Evolutionary conservation across 768 basidiomycete genomes (phyloP), one percentile per base, ranked within the genome.

Genomic region (Lactarius akahatsu): DNA sequence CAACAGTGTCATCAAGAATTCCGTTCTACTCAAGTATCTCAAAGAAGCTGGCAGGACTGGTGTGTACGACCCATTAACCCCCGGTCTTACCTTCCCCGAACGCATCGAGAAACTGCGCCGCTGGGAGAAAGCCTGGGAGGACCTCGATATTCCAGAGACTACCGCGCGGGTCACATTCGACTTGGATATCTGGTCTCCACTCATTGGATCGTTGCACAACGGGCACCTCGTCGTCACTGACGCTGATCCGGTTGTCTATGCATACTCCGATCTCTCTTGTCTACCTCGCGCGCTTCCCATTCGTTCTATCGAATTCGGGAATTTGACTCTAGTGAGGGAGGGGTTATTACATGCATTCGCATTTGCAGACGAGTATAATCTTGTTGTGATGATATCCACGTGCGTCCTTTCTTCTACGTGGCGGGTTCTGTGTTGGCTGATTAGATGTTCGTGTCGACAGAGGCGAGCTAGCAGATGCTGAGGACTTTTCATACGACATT

Each of bases 41-140:
- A 63, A 67, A 32, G 52, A 59, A 50, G 62, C 62, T 63, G 62
- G 66, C 41, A 67, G 62, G 62, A 50, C 58, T 20, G 66, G 66
- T 38, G 66, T 67, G 57, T 63, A 59, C 30, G 66, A 67, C 58
- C 62, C 62, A 56, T 23, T 67, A 20, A 57, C 57, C 26, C 16
- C 62, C 11, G 62, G 62, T 54, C 41, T 56, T 52, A 67, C 66
- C 26, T 59, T 67, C 41, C 66, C 66, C 5, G 62, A 67, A 28
- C 66, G 66, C 34, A 34, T 67, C 58, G 66, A 67, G 34, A 67
- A 38, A 23, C 26, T 67, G 43, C 66, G 62, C 2, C 50, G 20
- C 20, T 67, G 66, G 66, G 47, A 63, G 62, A 67, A 67, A 36
- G 59, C 41, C 34, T 67, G 66, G 66, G 58, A 67, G 59, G 41